A percentile compares a stretch with the other conserved stretches of the same genome.
These are phyloP conservation scores for Pseudogymnoascus sp. DNA, from an alignment of 2,329 filamentous ascomycete genomes.

Conservation along the genomic window DNA sequence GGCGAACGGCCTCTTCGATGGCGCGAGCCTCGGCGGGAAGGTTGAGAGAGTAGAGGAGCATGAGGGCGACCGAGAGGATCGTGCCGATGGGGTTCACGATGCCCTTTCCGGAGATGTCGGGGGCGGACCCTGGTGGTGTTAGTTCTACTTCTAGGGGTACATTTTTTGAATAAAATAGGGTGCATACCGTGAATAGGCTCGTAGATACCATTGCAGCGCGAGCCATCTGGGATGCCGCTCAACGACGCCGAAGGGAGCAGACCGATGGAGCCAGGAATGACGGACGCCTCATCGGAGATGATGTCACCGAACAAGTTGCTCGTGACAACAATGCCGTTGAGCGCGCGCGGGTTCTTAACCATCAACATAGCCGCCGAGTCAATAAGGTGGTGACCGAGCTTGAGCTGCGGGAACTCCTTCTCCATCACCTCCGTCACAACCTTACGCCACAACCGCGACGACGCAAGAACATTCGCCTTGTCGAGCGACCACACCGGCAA, in stretches of 20 bases:
- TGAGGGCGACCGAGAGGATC: constrained; percentile 88
- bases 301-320: constrained; percentile 96
- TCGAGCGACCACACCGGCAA: constrained; percentile 79
- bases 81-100: constrained; percentile 90
- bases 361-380: constrained; percentile 97
- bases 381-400: constrained; percentile 82
- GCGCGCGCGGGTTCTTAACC: constrained; percentile 80
- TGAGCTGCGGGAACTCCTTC: constrained; percentile 80
- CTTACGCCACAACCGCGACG: constrained; percentile 81
- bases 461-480: constrained; percentile 95
- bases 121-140: constrained; percentile 59
- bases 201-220: constrained; percentile 85
- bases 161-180: neutral
- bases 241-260: constrained; percentile 82
- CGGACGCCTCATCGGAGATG: constrained; percentile 87
- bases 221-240: constrained; percentile 75
- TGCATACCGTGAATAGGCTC: constrained; percentile 86
- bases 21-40: constrained; percentile 67
- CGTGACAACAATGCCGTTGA: constrained; percentile 88
- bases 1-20: constrained; percentile 73
- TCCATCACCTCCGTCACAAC: constrained; percentile 76
- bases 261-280: constrained; percentile 86
- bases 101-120: constrained; percentile 85
- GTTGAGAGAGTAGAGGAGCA: constrained; percentile 86
- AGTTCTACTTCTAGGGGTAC: constrained; percentile 2